Conservation (phyloP, 2,329 filamentous ascomycete species). For the Metarhizium anisopliae region DNA sequence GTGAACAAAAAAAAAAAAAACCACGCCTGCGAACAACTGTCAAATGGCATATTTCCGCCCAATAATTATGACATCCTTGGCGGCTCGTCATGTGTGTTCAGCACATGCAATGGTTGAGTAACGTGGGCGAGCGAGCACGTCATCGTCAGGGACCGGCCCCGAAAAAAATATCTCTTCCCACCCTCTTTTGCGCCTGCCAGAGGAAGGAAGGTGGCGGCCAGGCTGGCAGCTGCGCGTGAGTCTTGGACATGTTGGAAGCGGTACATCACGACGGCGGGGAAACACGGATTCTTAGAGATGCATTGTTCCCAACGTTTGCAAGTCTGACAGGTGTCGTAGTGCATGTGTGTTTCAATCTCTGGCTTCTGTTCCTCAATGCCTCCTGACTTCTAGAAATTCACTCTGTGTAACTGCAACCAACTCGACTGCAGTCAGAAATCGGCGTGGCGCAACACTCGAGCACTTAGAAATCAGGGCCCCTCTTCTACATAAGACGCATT, state of each 20-base stretch:
- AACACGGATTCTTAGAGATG: background rate
- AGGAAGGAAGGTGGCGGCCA: background rate
- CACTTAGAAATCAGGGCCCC: background rate
- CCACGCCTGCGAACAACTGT: too few species aligned
- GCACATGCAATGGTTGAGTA: background rate
- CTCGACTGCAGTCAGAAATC: background rate
- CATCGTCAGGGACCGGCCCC: constrained; percentile 5
- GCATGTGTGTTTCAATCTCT: background rate
- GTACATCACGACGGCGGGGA: background rate
- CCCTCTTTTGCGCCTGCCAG: background rate
- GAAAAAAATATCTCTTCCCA: constrained; percentile 1
- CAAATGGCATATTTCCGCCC: background rate
- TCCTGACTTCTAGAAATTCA: background rate
- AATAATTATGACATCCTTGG: background rate
- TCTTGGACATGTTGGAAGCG: background rate
- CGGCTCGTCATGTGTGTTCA: background rate
- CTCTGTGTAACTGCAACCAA: background rate
- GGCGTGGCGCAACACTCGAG: background rate
- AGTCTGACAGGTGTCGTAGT: too few species aligned
- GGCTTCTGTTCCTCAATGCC: background rate
- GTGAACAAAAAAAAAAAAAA: too few species aligned
- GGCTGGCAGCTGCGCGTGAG: too few species aligned
- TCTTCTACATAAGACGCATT: background rate
- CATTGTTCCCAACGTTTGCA: background rate
- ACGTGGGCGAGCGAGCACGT: constrained; percentile 5